phyloP scores from a whole-genome alignment of 2,329 filamentous ascomycete genomes.

The Cercospora sesami region DNA sequence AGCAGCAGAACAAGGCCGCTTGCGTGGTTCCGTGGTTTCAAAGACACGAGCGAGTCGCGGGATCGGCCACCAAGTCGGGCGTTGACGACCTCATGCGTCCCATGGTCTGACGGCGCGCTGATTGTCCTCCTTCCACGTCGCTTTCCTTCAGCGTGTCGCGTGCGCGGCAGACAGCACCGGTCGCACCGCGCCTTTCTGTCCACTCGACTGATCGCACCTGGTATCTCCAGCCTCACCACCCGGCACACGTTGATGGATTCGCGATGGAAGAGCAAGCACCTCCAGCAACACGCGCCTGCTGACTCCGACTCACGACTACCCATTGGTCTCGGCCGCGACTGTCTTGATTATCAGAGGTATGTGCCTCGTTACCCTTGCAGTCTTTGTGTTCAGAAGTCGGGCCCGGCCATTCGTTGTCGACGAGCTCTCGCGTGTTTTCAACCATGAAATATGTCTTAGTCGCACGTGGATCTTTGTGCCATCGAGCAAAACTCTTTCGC shows the following conservation, averaged over 20 bases:
- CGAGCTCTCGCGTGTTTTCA: neutral
- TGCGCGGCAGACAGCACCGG: neutral
- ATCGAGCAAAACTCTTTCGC: neutral
- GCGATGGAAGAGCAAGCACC: slow-evolving; percentile 10
- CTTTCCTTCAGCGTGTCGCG: slow-evolving; percentile 1
- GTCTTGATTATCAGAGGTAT: slow-evolving; percentile 3
- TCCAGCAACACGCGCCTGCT: neutral
- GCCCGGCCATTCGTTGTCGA: neutral
- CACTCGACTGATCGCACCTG: neutral
- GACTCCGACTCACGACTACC: neutral
- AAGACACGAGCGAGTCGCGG: neutral
- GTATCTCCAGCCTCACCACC: neutral
- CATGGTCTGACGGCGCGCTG: neutral
- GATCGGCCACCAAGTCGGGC: neutral
- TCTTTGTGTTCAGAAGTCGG: neutral
- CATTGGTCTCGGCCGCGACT: neutral
- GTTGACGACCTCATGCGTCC: slow-evolving; percentile 3
- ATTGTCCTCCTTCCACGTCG: neutral
- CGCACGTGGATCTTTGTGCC: neutral
- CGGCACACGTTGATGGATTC: slow-evolving; percentile 9
- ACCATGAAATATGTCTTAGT: neutral
- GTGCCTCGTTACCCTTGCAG: neutral
- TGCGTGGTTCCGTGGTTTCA: neutral
- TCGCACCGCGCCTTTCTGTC: slow-evolving; percentile 20
- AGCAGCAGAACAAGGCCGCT: neutral